phyloP scores from a whole-genome alignment of 1,284 basidiomycete genomes.

The Vanrija pseudolonga region DNA sequence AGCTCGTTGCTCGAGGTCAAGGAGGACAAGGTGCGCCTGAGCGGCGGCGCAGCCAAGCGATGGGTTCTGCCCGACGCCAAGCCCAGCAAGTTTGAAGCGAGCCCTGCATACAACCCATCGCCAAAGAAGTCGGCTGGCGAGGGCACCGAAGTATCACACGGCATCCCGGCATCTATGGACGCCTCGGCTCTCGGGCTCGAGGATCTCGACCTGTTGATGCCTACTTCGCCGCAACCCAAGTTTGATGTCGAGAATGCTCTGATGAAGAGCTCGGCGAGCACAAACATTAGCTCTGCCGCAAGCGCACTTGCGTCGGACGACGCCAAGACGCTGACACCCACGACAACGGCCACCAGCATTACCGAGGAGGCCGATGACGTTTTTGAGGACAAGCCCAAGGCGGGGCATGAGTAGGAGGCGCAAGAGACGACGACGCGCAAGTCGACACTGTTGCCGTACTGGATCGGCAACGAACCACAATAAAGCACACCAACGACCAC shows the following conservation, averaged over 20 bases:
- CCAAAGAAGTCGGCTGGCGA: conserved; percentile 17
- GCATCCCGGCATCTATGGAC: conserved; percentile 9
- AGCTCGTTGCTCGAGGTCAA: conserved; percentile 71
- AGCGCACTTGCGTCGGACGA: conserved; percentile 21
- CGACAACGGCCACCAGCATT: conserved; percentile 22
- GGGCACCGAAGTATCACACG: conserved; percentile 16
- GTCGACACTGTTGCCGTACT: too few species aligned
- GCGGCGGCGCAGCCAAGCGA: conserved; percentile 57
- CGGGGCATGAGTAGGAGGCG: conserved; percentile 3
- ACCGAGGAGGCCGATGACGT: conserved; percentile 18
- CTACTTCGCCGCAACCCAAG: conserved; percentile 11
- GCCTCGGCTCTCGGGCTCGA: conserved; percentile 13
- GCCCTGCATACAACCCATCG: background rate
- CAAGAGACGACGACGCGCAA: background rate
- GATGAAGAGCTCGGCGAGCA: conserved; percentile 29
- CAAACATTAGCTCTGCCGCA: conserved; percentile 16
- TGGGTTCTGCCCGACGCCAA: conserved; percentile 70
- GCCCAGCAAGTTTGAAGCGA: conserved; percentile 22
- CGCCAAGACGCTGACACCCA: conserved; percentile 21
- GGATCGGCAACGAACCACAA: background rate
- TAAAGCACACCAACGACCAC: background rate
- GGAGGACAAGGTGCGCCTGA: conserved; percentile 63
- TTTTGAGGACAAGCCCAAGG: conserved; percentile 4
- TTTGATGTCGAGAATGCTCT: conserved; percentile 40
- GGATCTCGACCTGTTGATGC: conserved; percentile 4